Percentiles rank a stretch among this genome's conserved stretches.
Conservation (phyloP, 1,139 yeast genomes). For the Geotrichum siamense region DNA sequence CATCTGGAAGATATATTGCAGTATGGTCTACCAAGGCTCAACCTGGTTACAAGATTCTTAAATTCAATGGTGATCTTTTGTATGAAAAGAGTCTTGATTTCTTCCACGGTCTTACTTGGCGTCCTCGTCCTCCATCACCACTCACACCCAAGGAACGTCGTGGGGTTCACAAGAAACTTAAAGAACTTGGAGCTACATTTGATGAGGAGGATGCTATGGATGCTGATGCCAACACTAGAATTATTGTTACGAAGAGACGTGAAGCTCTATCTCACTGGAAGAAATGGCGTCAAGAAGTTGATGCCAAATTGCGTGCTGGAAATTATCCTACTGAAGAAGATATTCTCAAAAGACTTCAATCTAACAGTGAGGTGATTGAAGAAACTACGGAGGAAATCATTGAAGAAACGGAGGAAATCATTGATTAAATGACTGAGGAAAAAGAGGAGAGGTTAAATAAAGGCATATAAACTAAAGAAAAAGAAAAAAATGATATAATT, state of each 20-base stretch:
- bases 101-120: slow-evolving; percentile 89
- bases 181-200: slow-evolving; percentile 85
- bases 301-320: slow-evolving; percentile 42
- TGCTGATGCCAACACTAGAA: slow-evolving; percentile 88
- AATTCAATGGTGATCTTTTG: slow-evolving; percentile 69
- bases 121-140: slow-evolving; percentile 87
- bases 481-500: too few relatives aligned
- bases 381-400: slow-evolving; percentile 67
- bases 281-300: slow-evolving; percentile 60
- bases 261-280: slow-evolving; percentile 80
- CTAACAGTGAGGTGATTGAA: slow-evolving; percentile 46
- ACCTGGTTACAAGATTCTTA: slow-evolving; percentile 84
- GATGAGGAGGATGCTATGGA: slow-evolving; percentile 97
- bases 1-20: slow-evolving; percentile 84
- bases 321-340: slow-evolving; percentile 35
- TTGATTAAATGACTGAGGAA: slow-evolving; percentile 41
- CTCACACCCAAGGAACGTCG: slow-evolving; percentile 73
- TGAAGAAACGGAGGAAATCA: slow-evolving; percentile 74
- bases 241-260: slow-evolving; percentile 80
- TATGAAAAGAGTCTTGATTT: slow-evolving; percentile 73
- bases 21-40: slow-evolving; percentile 78
- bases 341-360: slow-evolving; percentile 30
- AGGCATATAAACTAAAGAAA: too few relatives aligned
- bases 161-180: slow-evolving; percentile 84
- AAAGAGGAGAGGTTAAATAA: too few relatives aligned